phyloP scores from a whole-genome alignment of 441 rosid genomes.

The Populus hybrid region DNA sequence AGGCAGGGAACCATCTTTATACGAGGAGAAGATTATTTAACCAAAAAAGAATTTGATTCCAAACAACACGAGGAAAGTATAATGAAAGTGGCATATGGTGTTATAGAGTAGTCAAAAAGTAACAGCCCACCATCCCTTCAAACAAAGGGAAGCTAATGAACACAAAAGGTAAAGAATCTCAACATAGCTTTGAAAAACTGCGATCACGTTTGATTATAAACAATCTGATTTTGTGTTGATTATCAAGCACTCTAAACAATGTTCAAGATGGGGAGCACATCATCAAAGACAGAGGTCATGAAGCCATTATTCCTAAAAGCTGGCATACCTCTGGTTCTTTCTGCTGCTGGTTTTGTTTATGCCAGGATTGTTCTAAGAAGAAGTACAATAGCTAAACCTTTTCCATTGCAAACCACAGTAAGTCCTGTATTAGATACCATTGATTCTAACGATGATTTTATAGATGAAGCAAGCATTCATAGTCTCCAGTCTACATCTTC shows the following conservation, averaged over 20 bases:
- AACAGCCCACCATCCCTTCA: constrained; percentile 27
- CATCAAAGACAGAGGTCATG: constrained; percentile 37
- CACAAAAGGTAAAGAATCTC: constrained; percentile 43
- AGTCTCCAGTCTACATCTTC: constrained; percentile 19
- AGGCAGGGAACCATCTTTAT: background rate
- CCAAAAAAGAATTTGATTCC: constrained; percentile 35
- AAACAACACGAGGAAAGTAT: constrained; percentile 16
- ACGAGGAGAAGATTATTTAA: background rate
- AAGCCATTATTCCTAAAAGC: constrained; percentile 64
- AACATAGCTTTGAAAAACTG: constrained; percentile 19
- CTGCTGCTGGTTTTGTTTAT: constrained; percentile 56
- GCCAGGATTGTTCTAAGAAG: constrained; percentile 43
- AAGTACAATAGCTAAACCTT: constrained; percentile 16
- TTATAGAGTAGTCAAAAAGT: constrained; percentile 43
- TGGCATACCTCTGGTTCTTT: constrained; percentile 55
- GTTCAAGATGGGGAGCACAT: constrained; percentile 30
- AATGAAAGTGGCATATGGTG: constrained; percentile 14
- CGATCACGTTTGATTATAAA: constrained; percentile 5
- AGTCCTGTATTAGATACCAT: constrained; percentile 13
- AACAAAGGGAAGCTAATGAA: constrained; percentile 29
- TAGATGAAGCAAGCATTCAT: constrained; percentile 13
- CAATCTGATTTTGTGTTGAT: background rate
- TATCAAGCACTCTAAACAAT: background rate
- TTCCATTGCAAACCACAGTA: constrained; percentile 19
- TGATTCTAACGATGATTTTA: constrained; percentile 19